These are phyloP conservation scores for Zanthoxylum bungeanum DNA, from an alignment of 345 rosid genomes.

Conservation along the genomic window DNA sequence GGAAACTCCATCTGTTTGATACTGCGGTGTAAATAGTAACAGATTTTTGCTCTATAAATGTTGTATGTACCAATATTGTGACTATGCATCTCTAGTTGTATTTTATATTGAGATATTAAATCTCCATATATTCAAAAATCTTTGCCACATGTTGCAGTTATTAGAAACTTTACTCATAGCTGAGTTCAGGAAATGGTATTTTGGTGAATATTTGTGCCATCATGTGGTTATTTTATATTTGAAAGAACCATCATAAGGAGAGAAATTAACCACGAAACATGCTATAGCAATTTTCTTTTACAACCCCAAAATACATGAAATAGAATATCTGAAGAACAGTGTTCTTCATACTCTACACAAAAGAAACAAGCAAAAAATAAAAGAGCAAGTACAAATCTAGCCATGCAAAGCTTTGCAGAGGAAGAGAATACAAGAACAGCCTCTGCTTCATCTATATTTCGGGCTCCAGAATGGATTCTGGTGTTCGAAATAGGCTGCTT, in stretches of 20 bases:
- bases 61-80: not conserved
- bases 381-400: not conserved
- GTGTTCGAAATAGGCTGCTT: conserved; percentile 18
- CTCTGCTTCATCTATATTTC: conserved; percentile 10
- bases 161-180: not conserved
- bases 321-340: conserved; percentile 26
- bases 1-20: conserved; percentile 35
- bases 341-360: conserved; percentile 14
- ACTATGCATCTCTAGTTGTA: not conserved
- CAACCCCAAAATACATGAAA: not conserved
- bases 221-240: not conserved
- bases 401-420: no score
- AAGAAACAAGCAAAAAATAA: not conserved
- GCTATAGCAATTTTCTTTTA: not conserved
- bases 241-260: not conserved
- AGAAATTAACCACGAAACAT: not conserved
- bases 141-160: not conserved
- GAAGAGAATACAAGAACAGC: no score
- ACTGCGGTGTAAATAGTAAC: conserved; percentile 20
- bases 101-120: not conserved
- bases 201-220: not conserved
- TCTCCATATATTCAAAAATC: not conserved
- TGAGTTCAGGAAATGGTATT: conserved; percentile 4
- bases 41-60: not conserved
- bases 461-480: conserved; percentile 31